phyloP scores from a whole-genome alignment of 805 yeast genomes.

The Candida nitratophila region DNA sequence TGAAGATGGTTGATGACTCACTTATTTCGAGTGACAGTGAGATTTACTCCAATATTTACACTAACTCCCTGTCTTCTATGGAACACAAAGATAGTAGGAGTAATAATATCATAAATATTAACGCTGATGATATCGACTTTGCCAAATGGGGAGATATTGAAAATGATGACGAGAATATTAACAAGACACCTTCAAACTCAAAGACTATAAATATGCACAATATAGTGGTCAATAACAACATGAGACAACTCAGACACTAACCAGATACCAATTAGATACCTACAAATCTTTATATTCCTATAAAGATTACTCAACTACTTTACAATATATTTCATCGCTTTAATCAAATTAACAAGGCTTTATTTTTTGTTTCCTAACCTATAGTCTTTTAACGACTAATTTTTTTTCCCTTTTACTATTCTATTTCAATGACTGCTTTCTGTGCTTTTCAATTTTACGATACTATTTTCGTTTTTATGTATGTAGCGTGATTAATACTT shows the following conservation, averaged over 20 bases:
- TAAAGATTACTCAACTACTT: background rate
- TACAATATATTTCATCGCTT: no score
- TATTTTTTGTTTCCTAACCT: no score
- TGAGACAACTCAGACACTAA: background rate
- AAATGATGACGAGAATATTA: slow-evolving; percentile 2
- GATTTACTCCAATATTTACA: slow-evolving; percentile 14
- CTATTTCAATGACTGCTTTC: no score
- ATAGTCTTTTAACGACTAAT: no score
- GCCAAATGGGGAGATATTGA: slow-evolving; percentile 16
- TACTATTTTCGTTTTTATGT: no score
- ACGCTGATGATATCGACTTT: slow-evolving; percentile 22
- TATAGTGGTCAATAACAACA: slow-evolving; percentile 2
- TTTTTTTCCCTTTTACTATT: no score
- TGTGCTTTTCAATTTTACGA: no score
- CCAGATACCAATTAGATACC: no score
- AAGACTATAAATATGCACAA: slow-evolving; percentile 1
- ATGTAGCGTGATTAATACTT: no score
- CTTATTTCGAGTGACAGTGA: slow-evolving; percentile 30
- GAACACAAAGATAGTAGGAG: background rate
- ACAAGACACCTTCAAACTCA: background rate
- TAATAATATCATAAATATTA: slow-evolving; percentile 14
- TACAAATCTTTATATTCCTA: no score
- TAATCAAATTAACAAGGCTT: no score
- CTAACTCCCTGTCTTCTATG: background rate
- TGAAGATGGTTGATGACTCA: slow-evolving; percentile 32